phyloP scores from a whole-genome alignment of 805 yeast genomes.

The Ogataea trehalophila region DNA sequence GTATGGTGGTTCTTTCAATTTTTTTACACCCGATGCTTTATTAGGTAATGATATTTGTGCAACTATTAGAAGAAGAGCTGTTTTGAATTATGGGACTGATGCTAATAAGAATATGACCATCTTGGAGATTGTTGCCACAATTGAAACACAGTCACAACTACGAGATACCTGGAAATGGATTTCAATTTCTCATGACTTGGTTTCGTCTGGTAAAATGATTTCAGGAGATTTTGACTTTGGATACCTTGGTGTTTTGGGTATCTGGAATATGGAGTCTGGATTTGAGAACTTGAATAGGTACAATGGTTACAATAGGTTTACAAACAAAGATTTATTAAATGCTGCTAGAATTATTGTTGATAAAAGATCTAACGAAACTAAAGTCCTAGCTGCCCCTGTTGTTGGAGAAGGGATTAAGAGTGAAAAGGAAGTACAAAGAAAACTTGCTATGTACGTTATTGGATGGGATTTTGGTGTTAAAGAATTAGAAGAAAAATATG shows the following conservation, averaged over 20 bases:
- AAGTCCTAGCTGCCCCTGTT: constrained; percentile 37
- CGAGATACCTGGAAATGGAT: constrained; percentile 93
- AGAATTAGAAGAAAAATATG: constrained; percentile 69
- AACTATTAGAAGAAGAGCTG: constrained; percentile 67
- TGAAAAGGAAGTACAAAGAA: constrained; percentile 59
- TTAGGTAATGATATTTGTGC: constrained; percentile 70
- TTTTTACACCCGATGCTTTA: constrained; percentile 28
- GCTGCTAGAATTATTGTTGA: constrained; percentile 50
- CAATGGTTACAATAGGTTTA: constrained; percentile 26
- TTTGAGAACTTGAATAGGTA: constrained; percentile 46
- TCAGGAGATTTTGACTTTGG: constrained; percentile 74
- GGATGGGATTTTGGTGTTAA: constrained; percentile 84
- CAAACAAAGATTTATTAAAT: constrained; percentile 39
- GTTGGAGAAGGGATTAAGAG: constrained; percentile 42
- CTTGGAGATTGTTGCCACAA: constrained; percentile 45
- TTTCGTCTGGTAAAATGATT: constrained; percentile 60
- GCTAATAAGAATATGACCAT: constrained; percentile 59
- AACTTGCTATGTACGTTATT: constrained; percentile 72
- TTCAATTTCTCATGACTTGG: constrained; percentile 60
- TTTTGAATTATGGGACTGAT: constrained; percentile 66
- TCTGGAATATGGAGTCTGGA: constrained; percentile 76
- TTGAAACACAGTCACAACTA: constrained; percentile 52
- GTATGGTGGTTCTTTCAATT: constrained; percentile 22
- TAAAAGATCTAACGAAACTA: constrained; percentile 39
- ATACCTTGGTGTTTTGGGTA: constrained; percentile 81